phyloP scores from a whole-genome alignment of 2,329 filamentous ascomycete genomes.

The Fusarium albosuccineum region DNA sequence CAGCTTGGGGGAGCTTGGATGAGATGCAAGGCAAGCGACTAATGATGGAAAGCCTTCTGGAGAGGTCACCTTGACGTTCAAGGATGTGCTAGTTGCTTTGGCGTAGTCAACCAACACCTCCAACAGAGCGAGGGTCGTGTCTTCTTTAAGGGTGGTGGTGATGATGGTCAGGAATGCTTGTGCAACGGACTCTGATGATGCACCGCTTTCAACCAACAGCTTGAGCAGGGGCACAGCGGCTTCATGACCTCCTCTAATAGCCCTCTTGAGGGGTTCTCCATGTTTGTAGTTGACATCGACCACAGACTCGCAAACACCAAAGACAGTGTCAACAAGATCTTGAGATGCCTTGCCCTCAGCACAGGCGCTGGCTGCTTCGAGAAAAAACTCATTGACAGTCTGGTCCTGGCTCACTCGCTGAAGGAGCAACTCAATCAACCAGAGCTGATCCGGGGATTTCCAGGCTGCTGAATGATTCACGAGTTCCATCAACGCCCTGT shows the following conservation, averaged over 20 bases:
- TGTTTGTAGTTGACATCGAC: background rate
- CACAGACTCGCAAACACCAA: background rate
- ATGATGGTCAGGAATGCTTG: background rate
- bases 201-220: background rate
- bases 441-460: background rate
- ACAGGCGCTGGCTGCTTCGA: background rate
- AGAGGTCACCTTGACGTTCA: background rate
- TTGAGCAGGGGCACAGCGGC: background rate
- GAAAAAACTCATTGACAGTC: background rate
- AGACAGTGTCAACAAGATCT: background rate
- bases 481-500: constrained; percentile 4
- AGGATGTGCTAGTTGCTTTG: background rate
- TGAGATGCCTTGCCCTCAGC: background rate
- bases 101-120: background rate
- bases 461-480: background rate
- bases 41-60: background rate
- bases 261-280: background rate
- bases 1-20: background rate
- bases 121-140: background rate
- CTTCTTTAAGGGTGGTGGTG: background rate
- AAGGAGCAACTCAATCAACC: background rate
- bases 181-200: background rate
- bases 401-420: background rate
- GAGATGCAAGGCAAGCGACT: background rate
- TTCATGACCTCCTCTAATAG: background rate